phyloP scores from a whole-genome alignment of 345 rosid species.

The Syzygium aqueum region DNA sequence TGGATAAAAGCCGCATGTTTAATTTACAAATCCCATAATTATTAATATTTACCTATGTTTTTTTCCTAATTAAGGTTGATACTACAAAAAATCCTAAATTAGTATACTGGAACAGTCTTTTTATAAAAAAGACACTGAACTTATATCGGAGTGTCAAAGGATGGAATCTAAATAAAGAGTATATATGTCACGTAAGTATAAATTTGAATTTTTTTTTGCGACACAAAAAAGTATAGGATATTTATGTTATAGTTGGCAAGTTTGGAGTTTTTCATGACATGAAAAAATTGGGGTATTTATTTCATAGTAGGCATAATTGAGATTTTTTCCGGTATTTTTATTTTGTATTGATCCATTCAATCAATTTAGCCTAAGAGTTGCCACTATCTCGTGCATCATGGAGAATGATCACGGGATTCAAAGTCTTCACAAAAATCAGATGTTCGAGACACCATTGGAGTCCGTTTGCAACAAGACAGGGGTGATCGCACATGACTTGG shows the following conservation, averaged over 20 bases:
- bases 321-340: background rate
- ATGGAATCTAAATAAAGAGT: too few species aligned
- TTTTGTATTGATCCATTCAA: background rate
- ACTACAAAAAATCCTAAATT: too few species aligned
- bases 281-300: too few species aligned
- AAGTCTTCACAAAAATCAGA: background rate
- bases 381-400: background rate
- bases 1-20: background rate
- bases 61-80: background rate
- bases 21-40: background rate
- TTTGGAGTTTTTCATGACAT: too few species aligned
- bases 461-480: fast-evolving
- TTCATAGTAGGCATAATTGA: too few species aligned
- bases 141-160: too few species aligned
- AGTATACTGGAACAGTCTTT: too few species aligned
- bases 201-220: too few species aligned
- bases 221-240: too few species aligned
- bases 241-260: too few species aligned
- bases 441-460: fast-evolving
- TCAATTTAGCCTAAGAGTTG: background rate
- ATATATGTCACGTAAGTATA: too few species aligned
- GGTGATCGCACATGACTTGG: fast-evolving
- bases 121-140: too few species aligned
- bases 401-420: background rate
- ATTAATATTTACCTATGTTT: background rate